phyloP scores from a whole-genome alignment of 768 basidiomycete genomes.

The Sarcodon aspratus region DNA sequence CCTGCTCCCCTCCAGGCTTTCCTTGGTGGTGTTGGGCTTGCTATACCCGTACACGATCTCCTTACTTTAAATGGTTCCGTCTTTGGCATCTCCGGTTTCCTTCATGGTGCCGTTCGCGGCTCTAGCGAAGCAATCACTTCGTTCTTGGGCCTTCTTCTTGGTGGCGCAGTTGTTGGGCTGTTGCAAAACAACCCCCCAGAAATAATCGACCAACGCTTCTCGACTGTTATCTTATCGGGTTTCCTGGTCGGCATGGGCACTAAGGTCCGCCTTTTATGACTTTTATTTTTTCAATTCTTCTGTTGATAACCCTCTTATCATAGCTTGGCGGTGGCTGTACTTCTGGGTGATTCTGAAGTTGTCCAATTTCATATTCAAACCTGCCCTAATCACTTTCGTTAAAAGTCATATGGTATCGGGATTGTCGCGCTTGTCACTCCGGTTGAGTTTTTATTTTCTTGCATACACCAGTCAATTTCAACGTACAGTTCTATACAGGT shows the following conservation, averaged over 20 bases:
- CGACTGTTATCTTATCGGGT: not conserved
- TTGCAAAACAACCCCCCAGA: not conserved
- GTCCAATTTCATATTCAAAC: not conserved
- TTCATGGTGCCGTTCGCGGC: not conserved
- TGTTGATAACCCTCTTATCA: not conserved
- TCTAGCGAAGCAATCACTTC: not conserved
- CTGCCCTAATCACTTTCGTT: not conserved
- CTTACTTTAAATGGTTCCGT: not conserved
- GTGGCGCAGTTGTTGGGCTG: not conserved
- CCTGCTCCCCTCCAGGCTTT: not conserved
- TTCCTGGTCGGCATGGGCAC: not conserved
- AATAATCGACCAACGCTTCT: not conserved
- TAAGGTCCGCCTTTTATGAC: not conserved
- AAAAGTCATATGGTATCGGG: not conserved
- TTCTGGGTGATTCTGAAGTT: not conserved
- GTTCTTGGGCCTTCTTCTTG: not conserved
- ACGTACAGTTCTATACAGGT: not conserved
- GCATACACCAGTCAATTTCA: not conserved
- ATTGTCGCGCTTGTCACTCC: not conserved
- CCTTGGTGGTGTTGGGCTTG: not conserved
- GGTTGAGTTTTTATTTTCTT: not conserved
- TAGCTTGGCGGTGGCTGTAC: not conserved
- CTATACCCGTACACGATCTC: not conserved
- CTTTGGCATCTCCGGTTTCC: not conserved
- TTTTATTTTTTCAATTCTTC: not conserved